phyloP scores from a whole-genome alignment of 305 asterid species.

The Solanum hybrid region DNA sequence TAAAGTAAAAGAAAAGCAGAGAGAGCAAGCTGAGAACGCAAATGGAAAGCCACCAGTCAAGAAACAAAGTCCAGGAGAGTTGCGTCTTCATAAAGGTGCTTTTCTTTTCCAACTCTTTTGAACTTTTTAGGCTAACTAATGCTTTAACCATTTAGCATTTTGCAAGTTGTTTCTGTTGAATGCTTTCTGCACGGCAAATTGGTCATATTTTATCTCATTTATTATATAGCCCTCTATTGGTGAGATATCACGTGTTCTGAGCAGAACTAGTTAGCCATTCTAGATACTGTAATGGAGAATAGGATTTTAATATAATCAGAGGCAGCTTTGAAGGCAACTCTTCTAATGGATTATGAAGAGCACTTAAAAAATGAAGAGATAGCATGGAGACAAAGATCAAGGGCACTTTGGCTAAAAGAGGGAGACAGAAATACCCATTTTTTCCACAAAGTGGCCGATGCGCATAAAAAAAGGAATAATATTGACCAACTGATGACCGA shows the following conservation, averaged over 20 bases:
- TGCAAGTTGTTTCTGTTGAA: background rate
- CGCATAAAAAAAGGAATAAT: background rate
- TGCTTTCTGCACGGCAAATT: background rate
- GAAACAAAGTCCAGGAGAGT: conserved; percentile 13
- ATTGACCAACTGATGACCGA: background rate
- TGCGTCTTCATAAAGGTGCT: conserved; percentile 11
- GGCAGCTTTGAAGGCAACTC: background rate
- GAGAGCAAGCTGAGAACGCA: conserved; percentile 11
- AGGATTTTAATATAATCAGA: background rate
- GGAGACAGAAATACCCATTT: background rate
- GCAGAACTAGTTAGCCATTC: background rate
- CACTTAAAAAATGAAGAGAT: background rate
- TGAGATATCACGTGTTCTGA: background rate
- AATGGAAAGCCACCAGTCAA: conserved; percentile 11
- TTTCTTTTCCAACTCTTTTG: background rate
- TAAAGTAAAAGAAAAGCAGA: conserved; percentile 12
- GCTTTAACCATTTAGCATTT: background rate
- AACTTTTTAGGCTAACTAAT: background rate
- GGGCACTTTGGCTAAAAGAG: background rate
- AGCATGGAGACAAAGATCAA: background rate
- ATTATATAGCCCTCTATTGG: background rate
- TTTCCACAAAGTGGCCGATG: background rate
- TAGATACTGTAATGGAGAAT: background rate
- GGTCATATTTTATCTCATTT: background rate
- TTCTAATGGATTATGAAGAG: background rate